Base-by-base conservation (phyloP, 441 rosid species). In the Lepidium campestre region DNA sequence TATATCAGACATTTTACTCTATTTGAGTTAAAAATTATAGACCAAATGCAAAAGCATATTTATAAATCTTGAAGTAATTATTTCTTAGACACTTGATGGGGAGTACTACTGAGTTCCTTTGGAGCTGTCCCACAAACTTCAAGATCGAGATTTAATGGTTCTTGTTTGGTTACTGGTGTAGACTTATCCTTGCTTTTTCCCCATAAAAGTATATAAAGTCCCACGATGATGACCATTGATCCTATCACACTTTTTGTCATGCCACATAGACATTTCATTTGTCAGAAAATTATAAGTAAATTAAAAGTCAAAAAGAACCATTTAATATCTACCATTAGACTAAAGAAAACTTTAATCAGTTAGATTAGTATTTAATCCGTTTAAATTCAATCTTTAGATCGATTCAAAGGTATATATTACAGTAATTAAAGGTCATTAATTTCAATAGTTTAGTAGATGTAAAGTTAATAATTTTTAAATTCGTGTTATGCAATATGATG, bases 161-260 rank as follows among this genome's bases (percentile, higher is more conserved):
- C 73, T 47, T 73, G 73, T 67, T 73, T 67, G 65, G 72, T 55
- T 6, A 65, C 64, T 2, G 45, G 34, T 62, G 66, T 52, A 20
- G 68, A 45, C 58, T 58, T 69, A 7, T 79, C 83, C 50, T 75
- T 71, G 74, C 80, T 78, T 73, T 80, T 82, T 1, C 86, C 89
- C 89, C 82, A 84, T 32, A 82, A 75, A 27, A 84, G 83, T 56
- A 77, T 68, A 70, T 80, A 82, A 44, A 84, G 74, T 48, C 86
- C 85, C 31, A 76, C 71, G 50, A 82, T 70, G 22, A 82, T 76
- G 8, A 79, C 62, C 57, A 74, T 11, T n/a, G 86, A 84, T 52
- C 89, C 85, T 25, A 75, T 14, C 62, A 80, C 40, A 77, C 85
- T 84, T 78, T 58, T 46, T 55, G 40, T 32, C 65, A 62, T 39